Conservation (phyloP, 2,329 filamentous ascomycete species). For the Orbilia oligospora region DNA sequence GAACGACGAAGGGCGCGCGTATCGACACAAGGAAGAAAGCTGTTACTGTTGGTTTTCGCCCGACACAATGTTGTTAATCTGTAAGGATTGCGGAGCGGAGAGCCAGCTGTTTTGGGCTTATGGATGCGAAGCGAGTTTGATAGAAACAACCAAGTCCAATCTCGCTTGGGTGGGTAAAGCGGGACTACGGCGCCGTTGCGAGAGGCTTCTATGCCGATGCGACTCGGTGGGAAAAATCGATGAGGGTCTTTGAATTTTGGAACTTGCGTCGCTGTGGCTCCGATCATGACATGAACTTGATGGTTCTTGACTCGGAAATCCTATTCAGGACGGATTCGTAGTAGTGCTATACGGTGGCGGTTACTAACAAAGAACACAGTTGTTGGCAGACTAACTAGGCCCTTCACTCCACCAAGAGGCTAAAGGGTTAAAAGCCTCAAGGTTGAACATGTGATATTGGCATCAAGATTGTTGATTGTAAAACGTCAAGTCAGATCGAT, state of each 20-base stretch:
- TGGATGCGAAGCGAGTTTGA: constrained; percentile 58
- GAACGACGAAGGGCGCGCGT: constrained; percentile 53
- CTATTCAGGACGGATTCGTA: constrained; percentile 36
- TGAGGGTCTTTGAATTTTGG: constrained; percentile 5
- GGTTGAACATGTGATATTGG: constrained; percentile 43
- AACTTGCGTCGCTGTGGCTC: constrained; percentile 23
- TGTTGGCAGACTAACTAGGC: constrained; percentile 36
- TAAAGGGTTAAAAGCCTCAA: constrained; percentile 36
- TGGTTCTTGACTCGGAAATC: constrained; percentile 32
- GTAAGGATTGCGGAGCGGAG: constrained; percentile 59
- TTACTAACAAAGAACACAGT: constrained; percentile 38
- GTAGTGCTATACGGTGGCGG: constrained; percentile 15
- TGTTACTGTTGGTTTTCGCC: constrained; percentile 52
- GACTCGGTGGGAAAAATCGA: constrained; percentile 36
- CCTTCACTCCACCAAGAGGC: constrained; percentile 29
- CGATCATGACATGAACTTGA: constrained; percentile 38
- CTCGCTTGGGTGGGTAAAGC: constrained; percentile 58
- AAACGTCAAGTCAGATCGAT: constrained; percentile 10
- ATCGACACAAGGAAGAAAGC: constrained; percentile 58
- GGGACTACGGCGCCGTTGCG: constrained; percentile 49
- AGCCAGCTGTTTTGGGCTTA: constrained; percentile 59
- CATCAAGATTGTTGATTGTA: constrained; percentile 22
- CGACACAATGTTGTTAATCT: constrained; percentile 56
- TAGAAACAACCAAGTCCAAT: constrained; percentile 55
- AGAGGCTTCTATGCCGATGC: constrained; percentile 32